Evolutionary conservation across 2,329 filamentous ascomycete species (phyloP).

Genomic region (Microcera coccophila): DNA sequence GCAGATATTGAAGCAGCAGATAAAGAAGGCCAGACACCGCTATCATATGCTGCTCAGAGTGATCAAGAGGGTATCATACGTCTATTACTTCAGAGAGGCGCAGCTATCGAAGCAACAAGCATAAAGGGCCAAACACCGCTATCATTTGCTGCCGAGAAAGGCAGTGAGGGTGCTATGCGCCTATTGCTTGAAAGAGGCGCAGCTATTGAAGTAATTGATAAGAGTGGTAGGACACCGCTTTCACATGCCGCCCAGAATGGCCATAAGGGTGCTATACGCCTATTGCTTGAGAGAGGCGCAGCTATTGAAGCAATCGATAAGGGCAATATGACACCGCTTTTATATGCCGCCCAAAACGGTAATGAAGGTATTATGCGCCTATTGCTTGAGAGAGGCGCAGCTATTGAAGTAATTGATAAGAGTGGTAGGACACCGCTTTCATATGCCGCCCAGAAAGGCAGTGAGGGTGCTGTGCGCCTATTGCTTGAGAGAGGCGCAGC

Average conservation of each 20-base stretch:
- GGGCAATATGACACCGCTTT: not conserved
- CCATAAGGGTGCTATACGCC: not conserved
- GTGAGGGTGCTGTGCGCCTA: not conserved
- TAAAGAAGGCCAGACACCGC: not conserved
- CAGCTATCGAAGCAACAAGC: not conserved
- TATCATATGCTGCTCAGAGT: not conserved
- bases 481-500: not conserved
- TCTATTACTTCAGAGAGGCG: not conserved
- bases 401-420: not conserved
- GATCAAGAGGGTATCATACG: not conserved
- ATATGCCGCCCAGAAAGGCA: not conserved
- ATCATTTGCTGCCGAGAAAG: not conserved
- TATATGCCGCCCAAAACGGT: not conserved
- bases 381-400: not conserved
- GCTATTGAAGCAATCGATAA: not conserved
- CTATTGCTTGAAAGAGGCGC: not conserved
- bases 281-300: not conserved
- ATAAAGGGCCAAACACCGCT: not conserved
- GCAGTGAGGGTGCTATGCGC: not conserved
- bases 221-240: not conserved
- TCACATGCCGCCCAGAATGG: not conserved
- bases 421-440: not conserved
- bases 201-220: not conserved
- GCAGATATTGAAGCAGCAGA: slow-evolving; percentile 1
- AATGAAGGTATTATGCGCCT: not conserved